Percentiles rank a stretch among this genome's conserved stretches.
These are phyloP conservation scores for Cutaneotrichosporon sp. DNA, from an alignment of 1,284 basidiomycete genomes.

Conservation along the genomic window DNA sequence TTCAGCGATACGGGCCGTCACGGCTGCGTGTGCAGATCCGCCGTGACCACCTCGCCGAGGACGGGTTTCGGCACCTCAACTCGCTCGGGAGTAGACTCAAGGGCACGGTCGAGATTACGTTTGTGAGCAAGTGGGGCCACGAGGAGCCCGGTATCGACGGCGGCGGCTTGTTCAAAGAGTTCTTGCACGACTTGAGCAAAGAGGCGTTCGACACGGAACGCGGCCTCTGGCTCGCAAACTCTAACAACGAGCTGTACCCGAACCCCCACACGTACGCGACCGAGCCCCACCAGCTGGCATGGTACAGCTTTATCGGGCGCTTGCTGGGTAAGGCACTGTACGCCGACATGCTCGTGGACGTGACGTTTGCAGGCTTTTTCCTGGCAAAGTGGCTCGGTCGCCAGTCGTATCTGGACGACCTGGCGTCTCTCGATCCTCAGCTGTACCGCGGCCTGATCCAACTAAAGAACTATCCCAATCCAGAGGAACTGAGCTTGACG, in stretches of 20 bases:
- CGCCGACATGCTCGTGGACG: slow-evolving; percentile 93
- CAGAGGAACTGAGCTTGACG: slow-evolving; percentile 86
- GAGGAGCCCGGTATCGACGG: slow-evolving; percentile 59
- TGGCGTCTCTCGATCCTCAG: slow-evolving; percentile 84
- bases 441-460: slow-evolving; percentile 76
- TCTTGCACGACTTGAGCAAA: slow-evolving; percentile 84
- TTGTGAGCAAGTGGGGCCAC: slow-evolving; percentile 65
- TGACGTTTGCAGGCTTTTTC: slow-evolving; percentile 94
- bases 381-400: slow-evolving; percentile 68
- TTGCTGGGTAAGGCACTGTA: slow-evolving; percentile 95
- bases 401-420: slow-evolving; percentile 83
- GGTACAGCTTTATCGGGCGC: slow-evolving; percentile 85
- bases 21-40: slow-evolving; percentile 57
- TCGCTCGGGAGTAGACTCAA: slow-evolving; percentile 67
- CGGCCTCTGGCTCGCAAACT: slow-evolving; percentile 85
- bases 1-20: slow-evolving; percentile 23
- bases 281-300: slow-evolving; percentile 74
- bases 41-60: slow-evolving; percentile 71
- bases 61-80: slow-evolving; percentile 70
- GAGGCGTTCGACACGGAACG: slow-evolving; percentile 93
- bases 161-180: slow-evolving; percentile 96
- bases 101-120: slow-evolving; percentile 73
- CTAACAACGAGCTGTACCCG: slow-evolving; percentile 88
- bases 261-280: slow-evolving; percentile 85
- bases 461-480: slow-evolving; percentile 84